These are phyloP conservation scores for Arthroderma sp. DNA, from an alignment of 2,329 filamentous ascomycete species.

Conservation along the genomic window DNA sequence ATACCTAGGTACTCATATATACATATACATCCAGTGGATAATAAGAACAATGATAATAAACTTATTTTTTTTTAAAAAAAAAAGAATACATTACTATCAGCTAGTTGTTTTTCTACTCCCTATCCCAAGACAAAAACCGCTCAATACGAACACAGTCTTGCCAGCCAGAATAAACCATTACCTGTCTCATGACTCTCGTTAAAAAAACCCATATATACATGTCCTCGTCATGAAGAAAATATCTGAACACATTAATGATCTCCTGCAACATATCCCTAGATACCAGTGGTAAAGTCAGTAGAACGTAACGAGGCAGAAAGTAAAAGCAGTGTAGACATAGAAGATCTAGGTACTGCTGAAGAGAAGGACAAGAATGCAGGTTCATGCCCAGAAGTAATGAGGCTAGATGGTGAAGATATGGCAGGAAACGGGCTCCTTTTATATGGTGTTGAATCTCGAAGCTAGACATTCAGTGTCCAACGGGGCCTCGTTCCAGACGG, in stretches of 20 bases:
- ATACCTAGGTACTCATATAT: not conserved
- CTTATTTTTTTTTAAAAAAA: too few species aligned
- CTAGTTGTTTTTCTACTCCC: not conserved
- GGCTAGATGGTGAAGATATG: not conserved
- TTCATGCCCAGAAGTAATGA: not conserved
- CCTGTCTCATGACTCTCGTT: not conserved
- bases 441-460: not conserved
- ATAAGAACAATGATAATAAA: not conserved
- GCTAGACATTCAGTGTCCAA: not conserved
- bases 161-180: not conserved
- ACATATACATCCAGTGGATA: too few species aligned
- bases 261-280: not conserved
- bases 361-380: not conserved
- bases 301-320: not conserved
- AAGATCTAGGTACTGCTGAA: not conserved
- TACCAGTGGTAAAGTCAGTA: not conserved
- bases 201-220: conserved; percentile 1
- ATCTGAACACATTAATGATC: not conserved
- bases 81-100: not conserved
- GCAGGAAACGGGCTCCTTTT: not conserved
- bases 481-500: not conserved
- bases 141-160: not conserved
- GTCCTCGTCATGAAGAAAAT: not conserved
- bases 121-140: not conserved
- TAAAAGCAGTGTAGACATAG: not conserved